These are phyloP conservation scores for Penicillium ochrochloron DNA, from an alignment of 495 filamentous ascomycete genomes.

Conservation along the genomic window DNA sequence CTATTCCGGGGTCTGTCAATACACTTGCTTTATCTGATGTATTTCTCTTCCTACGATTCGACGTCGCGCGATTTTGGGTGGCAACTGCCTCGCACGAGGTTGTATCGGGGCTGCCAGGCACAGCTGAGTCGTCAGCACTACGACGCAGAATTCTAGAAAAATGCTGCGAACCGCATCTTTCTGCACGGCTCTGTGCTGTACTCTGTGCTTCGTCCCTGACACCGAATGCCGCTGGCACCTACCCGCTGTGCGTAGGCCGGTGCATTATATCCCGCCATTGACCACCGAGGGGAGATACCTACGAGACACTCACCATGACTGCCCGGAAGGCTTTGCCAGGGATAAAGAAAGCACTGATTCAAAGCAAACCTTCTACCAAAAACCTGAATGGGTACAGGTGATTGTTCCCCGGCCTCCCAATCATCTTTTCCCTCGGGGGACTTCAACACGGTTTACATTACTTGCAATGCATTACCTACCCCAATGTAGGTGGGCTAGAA, in stretches of 20 bases:
- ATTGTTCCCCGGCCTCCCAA: background rate
- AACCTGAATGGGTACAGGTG: background rate
- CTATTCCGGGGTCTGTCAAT: background rate
- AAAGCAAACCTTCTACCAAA: background rate
- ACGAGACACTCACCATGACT: background rate
- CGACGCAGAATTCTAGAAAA: constrained; percentile 19
- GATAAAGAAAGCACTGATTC: background rate
- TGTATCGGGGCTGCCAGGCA: constrained; percentile 10
- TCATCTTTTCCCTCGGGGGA: constrained; percentile 17
- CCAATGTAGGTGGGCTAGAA: constrained; percentile 11
- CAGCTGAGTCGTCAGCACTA: background rate
- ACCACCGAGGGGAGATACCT: background rate
- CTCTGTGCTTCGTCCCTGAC: constrained; percentile 14
- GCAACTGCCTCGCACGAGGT: constrained; percentile 7
- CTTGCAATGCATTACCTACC: constrained; percentile 1
- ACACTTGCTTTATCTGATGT: no score
- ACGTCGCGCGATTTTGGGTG: background rate
- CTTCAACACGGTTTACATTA: constrained; percentile 19
- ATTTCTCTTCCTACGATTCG: background rate
- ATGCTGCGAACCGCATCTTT: constrained; percentile 22
- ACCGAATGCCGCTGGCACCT: constrained; percentile 24
- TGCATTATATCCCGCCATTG: constrained; percentile 20
- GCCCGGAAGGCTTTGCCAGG: background rate
- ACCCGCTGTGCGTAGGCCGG: constrained; percentile 29
- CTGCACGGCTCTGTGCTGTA: constrained; percentile 22